Base-by-base conservation (phyloP, 208 protist species). In the Wallacemonas collosoma region DNA sequence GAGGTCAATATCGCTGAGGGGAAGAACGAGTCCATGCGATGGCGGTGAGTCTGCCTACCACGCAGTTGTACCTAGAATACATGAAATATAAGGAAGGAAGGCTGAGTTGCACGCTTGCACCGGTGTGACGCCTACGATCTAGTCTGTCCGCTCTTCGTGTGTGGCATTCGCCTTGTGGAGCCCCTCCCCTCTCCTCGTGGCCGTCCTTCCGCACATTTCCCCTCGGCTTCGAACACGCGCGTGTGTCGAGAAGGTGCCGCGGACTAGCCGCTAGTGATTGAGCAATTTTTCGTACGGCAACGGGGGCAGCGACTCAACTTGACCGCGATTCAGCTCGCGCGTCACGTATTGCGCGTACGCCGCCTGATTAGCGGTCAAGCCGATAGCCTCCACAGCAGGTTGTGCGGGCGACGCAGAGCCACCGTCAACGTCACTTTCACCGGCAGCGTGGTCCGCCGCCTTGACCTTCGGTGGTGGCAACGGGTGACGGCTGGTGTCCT, bases 331-430 rank as follows among this genome's bases (percentile, higher is more conserved):
- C 14, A 84, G 44, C 51, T 90, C 81, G 35, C 75, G 61, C 26
- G 84, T 78, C n/a, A 92, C 89, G 55, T 76, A 82, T 14, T 73
- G 76, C 2, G 82, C 81, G 73, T 92, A 91, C 36, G 81, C 76
- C 8, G 74, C 80, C 57, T 91, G 86, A 60, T 90, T 85, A 2
- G 72, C 65, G 11, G 89, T 91, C 77, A 91, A 64, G 9, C 80
- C 84, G 51, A 87, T 77, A 1, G 67, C 75, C 3, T 81, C 71
- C 3, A 57, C 17, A 38, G 45, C 36, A 39, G 26, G 40, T 50
- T 50, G 45, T 50, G 45, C 45, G 12, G 45, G 12, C 8, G 45
- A 50, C 45, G 60, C 44, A 50, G 51, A 9, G 12, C 47, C 53
- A 41, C 51, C 63, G 7, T 57, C 48, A 12, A 14, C 15, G 6